phyloP scores from a whole-genome alignment of 2,329 filamentous ascomycete genomes.

The Pyrenochaeta sp. region DNA sequence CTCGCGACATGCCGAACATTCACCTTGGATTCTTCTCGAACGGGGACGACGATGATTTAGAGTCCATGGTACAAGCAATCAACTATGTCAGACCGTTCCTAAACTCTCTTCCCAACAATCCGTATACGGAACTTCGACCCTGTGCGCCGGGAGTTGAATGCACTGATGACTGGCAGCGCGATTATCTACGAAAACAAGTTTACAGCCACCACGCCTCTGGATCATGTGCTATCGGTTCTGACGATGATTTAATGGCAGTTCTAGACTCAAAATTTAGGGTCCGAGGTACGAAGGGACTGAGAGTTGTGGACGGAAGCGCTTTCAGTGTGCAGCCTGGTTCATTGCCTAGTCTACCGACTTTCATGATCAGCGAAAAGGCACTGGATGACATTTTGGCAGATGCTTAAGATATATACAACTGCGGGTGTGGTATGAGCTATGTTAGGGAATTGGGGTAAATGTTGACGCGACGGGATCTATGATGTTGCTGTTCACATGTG shows the following conservation, averaged over 20 bases:
- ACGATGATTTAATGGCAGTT: slow-evolving; percentile 56
- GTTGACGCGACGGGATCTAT: too few relatives aligned
- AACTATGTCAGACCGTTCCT: neutral
- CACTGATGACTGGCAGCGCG: slow-evolving; percentile 2
- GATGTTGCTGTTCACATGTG: too few relatives aligned
- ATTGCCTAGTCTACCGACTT: slow-evolving; percentile 58
- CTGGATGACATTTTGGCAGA: slow-evolving; percentile 58
- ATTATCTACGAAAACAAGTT: neutral
- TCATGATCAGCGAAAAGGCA: slow-evolving; percentile 66
- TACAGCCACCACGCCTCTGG: slow-evolving; percentile 59
- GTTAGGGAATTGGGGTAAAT: too few relatives aligned
- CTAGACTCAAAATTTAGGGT: slow-evolving; percentile 59
- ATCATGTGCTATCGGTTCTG: slow-evolving; percentile 61
- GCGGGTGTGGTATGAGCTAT: too few relatives aligned
- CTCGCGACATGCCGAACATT: neutral
- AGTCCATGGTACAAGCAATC: neutral
- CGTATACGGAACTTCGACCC: neutral
- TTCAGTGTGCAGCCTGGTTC: slow-evolving; percentile 48
- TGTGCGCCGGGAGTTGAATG: neutral
- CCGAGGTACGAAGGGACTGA: slow-evolving; percentile 56
- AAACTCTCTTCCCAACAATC: neutral
- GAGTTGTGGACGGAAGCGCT: slow-evolving; percentile 46
- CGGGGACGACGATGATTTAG: neutral
- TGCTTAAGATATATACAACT: too few relatives aligned
- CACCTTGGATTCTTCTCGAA: neutral